Conservation (phyloP, 2,329 filamentous ascomycete genomes). For the Fusarium gaditjirri region DNA sequence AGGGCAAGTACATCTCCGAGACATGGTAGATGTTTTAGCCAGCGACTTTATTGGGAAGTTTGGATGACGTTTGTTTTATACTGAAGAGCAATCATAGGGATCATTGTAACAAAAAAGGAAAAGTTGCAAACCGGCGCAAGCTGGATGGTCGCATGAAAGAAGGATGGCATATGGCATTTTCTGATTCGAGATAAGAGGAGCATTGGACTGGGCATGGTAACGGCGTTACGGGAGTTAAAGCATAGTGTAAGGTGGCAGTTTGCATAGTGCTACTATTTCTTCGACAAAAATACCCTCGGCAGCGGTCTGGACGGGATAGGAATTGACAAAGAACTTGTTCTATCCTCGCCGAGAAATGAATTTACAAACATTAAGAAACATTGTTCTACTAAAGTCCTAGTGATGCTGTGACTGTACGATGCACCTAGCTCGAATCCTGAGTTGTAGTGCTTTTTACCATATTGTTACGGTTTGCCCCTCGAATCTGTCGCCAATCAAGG, state of each 20-base stretch:
- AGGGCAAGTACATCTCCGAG: constrained; percentile 94
- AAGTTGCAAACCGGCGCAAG: constrained; percentile 23
- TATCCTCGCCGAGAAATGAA: constrained; percentile 6
- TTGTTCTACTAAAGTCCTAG: neutral
- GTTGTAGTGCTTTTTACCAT: neutral
- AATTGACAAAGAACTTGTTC: constrained; percentile 12
- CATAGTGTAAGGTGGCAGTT: neutral
- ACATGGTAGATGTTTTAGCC: constrained; percentile 62
- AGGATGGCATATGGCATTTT: constrained; percentile 29
- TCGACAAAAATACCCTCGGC: constrained; percentile 24
- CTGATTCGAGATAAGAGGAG: constrained; percentile 13
- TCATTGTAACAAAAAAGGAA: constrained; percentile 9
- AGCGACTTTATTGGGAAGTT: neutral
- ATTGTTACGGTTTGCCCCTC: neutral
- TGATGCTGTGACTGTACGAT: neutral
- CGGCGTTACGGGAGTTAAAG: constrained; percentile 30
- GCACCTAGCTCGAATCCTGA: neutral
- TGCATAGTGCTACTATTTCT: constrained; percentile 17
- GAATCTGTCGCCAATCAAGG: neutral
- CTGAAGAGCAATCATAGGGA: neutral
- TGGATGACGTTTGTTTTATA: neutral
- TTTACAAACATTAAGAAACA: constrained; percentile 1
- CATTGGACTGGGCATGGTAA: constrained; percentile 29
- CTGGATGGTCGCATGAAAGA: constrained; percentile 38
- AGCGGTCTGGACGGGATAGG: constrained; percentile 8